These are phyloP conservation scores for Fennellomyces sp. DNA, from an alignment of 371 early-diverging fungal species.

Conservation along the genomic window DNA sequence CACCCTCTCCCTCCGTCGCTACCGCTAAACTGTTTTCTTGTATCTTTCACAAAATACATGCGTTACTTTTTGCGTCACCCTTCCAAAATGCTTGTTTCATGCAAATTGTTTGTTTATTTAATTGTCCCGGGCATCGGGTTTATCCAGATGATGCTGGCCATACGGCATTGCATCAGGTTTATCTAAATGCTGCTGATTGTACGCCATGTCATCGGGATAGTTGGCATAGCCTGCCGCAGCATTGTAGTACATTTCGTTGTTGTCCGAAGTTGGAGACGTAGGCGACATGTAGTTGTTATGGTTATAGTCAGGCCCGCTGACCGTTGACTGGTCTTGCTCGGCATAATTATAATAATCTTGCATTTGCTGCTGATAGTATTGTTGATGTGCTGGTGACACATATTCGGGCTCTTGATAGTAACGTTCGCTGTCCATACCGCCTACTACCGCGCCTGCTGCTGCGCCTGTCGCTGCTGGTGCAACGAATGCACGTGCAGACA, in stretches of 20 bases:
- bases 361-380: neutral
- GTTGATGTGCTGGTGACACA: neutral
- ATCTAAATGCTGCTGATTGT: constrained; percentile 1
- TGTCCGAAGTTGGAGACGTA: neutral
- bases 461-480: neutral
- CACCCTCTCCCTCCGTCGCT: constrained; percentile 82
- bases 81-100: no score
- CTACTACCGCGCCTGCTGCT: neutral
- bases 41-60: neutral
- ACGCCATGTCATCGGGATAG: neutral
- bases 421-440: constrained; percentile 8
- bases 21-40: constrained; percentile 61
- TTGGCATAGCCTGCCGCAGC: neutral
- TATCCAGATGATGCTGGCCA: neutral
- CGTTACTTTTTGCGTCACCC: neutral
- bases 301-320: constrained; percentile 6
- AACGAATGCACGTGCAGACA: constrained; percentile 7
- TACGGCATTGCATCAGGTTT: constrained; percentile 1
- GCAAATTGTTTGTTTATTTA: neutral
- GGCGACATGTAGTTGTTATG: neutral
- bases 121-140: no score
- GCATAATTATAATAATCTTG: constrained; percentile 3
- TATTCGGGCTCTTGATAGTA: constrained; percentile 6
- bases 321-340: neutral
- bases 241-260: constrained; percentile 1